Evolutionary conservation across 768 basidiomycete species (phyloP).

Genomic region (Paxillus involutus): DNA sequence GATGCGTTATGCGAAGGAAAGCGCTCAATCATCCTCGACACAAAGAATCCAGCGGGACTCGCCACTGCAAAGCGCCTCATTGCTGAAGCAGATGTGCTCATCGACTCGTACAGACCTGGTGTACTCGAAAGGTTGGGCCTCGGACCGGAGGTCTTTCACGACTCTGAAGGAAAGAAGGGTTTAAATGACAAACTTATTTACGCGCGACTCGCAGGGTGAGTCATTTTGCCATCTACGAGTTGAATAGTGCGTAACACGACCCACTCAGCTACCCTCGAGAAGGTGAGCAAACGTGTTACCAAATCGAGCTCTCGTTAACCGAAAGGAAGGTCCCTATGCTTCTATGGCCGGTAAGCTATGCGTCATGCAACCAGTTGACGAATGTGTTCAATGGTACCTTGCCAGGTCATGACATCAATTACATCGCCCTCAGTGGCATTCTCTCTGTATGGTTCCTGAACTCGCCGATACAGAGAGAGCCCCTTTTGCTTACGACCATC

Average conservation of each 20-base stretch:
- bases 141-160: slow-evolving; percentile 73
- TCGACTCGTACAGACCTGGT: slow-evolving; percentile 83
- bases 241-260: background rate
- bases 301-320: slow-evolving; percentile 14
- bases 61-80: slow-evolving; percentile 59
- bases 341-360: slow-evolving; percentile 67
- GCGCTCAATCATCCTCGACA: slow-evolving; percentile 69
- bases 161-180: slow-evolving; percentile 41
- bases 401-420: slow-evolving; percentile 82
- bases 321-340: slow-evolving; percentile 56
- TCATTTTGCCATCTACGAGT: slow-evolving; percentile 1
- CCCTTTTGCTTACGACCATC: background rate
- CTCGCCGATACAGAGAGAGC: background rate
- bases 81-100: slow-evolving; percentile 69
- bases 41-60: slow-evolving; percentile 60
- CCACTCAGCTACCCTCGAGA: slow-evolving; percentile 55
- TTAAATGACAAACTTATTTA: slow-evolving; percentile 67
- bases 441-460: slow-evolving; percentile 48
- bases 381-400: background rate
- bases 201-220: slow-evolving; percentile 75
- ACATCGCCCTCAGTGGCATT: slow-evolving; percentile 76
- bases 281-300: slow-evolving; percentile 37
- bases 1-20: slow-evolving; percentile 73
- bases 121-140: slow-evolving; percentile 77
- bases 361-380: background rate